Percentiles rank a stretch among this genome's conserved stretches.
Conservation (phyloP, 345 rosid species). For the Trapa incisa region DNA sequence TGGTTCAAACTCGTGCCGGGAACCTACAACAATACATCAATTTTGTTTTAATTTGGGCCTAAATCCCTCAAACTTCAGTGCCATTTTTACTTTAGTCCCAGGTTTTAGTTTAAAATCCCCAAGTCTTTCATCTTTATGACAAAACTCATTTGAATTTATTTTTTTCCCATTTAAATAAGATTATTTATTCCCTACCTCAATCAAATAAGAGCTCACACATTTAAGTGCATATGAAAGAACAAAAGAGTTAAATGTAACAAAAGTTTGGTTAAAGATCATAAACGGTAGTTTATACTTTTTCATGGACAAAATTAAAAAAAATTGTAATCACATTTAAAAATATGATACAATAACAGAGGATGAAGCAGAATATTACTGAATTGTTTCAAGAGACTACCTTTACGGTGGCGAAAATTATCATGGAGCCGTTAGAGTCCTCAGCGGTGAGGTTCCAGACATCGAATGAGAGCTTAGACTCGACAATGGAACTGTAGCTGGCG, state of each 20-base stretch:
- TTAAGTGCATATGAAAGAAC: background rate
- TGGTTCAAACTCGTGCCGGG: slow-evolving; percentile 50
- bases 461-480: slow-evolving; percentile 11
- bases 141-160: too few relatives aligned
- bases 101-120: too few relatives aligned
- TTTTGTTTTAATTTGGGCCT: too few relatives aligned
- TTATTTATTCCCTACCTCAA: too few relatives aligned
- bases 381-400: background rate
- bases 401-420: slow-evolving; percentile 10
- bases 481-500: slow-evolving; percentile 6
- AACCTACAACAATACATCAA: background rate
- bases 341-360: background rate
- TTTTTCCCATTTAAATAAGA: too few relatives aligned
- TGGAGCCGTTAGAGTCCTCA: slow-evolving; percentile 8
- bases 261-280: too few relatives aligned
- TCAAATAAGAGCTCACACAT: background rate
- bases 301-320: background rate
- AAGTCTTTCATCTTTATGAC: too few relatives aligned
- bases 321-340: background rate
- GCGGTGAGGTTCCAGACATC: slow-evolving; percentile 11
- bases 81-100: too few relatives aligned
- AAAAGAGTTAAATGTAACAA: background rate
- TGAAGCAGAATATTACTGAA: background rate
- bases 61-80: background rate
- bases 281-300: too few relatives aligned